These are phyloP conservation scores for Aspergillus phoenicis DNA, from an alignment of 2,329 filamentous ascomycete genomes.

Conservation along the genomic window DNA sequence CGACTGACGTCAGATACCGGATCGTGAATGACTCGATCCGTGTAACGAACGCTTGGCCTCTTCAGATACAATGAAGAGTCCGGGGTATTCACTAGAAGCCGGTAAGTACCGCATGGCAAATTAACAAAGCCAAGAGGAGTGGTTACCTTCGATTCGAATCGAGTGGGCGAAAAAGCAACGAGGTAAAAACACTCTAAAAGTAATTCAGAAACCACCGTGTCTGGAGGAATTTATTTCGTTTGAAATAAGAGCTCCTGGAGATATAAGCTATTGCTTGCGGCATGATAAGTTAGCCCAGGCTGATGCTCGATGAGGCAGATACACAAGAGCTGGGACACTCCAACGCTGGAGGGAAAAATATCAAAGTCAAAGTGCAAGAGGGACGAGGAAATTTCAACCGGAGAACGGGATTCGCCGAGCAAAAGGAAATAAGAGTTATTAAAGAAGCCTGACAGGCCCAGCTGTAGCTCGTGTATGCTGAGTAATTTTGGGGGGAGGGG, in stretches of 20 bases:
- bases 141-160: neutral
- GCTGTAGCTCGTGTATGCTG: constrained; percentile 6
- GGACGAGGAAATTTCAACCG: neutral
- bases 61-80: neutral
- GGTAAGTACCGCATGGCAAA: neutral
- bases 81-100: constrained; percentile 4
- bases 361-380: neutral
- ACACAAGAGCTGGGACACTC: neutral
- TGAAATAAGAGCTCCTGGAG: constrained; percentile 4
- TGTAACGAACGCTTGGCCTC: neutral
- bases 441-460: neutral
- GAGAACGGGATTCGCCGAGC: neutral
- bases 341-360: neutral
- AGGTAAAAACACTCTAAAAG: constrained; percentile 8
- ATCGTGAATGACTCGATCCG: neutral
- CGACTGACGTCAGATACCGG: neutral
- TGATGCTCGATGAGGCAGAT: neutral
- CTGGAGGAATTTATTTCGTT: neutral
- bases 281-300: constrained; percentile 13
- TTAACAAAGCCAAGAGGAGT: too few species aligned
- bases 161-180: neutral
- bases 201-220: constrained; percentile 1
- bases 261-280: constrained; percentile 13
- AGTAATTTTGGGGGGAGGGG: constrained; percentile 3
- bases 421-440: neutral